A percentile compares a stretch with the other conserved stretches of the same genome.
phyloP scores from a whole-genome alignment of 352 stramenopile species.

The Thraustochytrium striatum region DNA sequence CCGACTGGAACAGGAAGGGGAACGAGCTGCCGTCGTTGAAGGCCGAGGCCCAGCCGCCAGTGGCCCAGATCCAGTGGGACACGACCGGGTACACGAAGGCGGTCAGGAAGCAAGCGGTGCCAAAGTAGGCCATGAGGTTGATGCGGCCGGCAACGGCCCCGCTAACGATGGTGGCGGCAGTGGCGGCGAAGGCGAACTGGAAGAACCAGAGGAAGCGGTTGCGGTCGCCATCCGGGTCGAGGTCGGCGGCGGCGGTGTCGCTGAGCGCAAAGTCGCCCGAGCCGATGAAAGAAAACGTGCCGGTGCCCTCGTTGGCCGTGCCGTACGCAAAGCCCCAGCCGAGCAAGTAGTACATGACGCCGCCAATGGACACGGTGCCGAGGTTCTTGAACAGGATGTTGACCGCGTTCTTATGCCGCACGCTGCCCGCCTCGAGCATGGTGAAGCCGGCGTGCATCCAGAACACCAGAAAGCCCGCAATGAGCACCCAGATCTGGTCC shows the following conservation, averaged over 20 bases:
- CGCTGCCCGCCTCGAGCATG: constrained; percentile 57
- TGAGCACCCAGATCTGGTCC: constrained; percentile 37
- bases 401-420: constrained; percentile 51
- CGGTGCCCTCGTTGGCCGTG: background rate
- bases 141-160: constrained; percentile 46
- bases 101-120: constrained; percentile 7
- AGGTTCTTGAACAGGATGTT: constrained; percentile 52
- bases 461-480: constrained; percentile 48
- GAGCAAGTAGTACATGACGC: constrained; percentile 43
- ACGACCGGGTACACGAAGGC: constrained; percentile 52
- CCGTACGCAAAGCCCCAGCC: constrained; percentile 48
- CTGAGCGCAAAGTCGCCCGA: constrained; percentile 21
- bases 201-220: constrained; percentile 43
- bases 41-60: constrained; percentile 40
- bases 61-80: constrained; percentile 51
- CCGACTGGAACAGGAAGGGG: constrained; percentile 19
- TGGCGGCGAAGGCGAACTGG: constrained; percentile 49
- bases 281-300: constrained; percentile 31
- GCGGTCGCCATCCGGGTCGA: too few relatives aligned
- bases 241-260: background rate
- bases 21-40: constrained; percentile 12
- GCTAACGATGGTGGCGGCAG: constrained; percentile 48
- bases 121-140: constrained; percentile 47
- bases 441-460: constrained; percentile 52
- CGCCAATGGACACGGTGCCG: constrained; percentile 35